These are phyloP conservation scores for Avena insularis DNA, from an alignment of 176 grass and related monocot genomes.

Conservation along the genomic window DNA sequence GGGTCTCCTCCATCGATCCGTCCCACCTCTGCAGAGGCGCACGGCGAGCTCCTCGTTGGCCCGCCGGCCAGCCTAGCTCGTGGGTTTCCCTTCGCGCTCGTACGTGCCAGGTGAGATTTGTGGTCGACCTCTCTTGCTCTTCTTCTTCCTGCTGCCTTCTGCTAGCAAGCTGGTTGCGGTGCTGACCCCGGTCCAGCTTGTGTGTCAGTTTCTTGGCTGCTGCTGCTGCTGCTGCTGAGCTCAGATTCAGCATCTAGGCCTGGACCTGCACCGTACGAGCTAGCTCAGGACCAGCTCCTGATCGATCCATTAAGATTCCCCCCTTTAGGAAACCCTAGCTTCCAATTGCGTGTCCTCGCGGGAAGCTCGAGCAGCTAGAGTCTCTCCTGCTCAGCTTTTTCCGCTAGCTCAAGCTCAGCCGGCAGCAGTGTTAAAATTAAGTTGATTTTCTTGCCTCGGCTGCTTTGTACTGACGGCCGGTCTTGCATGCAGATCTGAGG, in stretches of 20 bases:
- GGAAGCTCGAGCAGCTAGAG: neutral
- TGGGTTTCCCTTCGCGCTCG: neutral
- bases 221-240: neutral
- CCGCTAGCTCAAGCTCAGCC: neutral
- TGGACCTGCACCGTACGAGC: constrained; percentile 26
- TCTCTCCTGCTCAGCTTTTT: neutral
- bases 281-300: constrained; percentile 28
- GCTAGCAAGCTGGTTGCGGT: neutral
- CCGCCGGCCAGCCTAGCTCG: neutral
- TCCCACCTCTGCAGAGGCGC: neutral
- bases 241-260: constrained; percentile 21
- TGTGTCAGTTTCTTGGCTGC: constrained; percentile 20
- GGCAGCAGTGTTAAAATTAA: neutral
- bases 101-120: neutral
- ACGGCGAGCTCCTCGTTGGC: neutral
- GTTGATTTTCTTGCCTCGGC: neutral
- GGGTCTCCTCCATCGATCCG: neutral
- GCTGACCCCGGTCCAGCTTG: neutral
- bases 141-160: neutral
- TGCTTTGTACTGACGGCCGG: neutral
- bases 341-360: neutral
- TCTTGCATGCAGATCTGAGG: constrained; percentile 54
- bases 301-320: constrained; percentile 1
- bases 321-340: constrained; percentile 49
- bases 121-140: neutral